Percentiles rank a stretch among this genome's conserved stretches.
These are phyloP conservation scores for Piper longum DNA, from an alignment of 164 flowering plant genomes.

Conservation along the genomic window DNA sequence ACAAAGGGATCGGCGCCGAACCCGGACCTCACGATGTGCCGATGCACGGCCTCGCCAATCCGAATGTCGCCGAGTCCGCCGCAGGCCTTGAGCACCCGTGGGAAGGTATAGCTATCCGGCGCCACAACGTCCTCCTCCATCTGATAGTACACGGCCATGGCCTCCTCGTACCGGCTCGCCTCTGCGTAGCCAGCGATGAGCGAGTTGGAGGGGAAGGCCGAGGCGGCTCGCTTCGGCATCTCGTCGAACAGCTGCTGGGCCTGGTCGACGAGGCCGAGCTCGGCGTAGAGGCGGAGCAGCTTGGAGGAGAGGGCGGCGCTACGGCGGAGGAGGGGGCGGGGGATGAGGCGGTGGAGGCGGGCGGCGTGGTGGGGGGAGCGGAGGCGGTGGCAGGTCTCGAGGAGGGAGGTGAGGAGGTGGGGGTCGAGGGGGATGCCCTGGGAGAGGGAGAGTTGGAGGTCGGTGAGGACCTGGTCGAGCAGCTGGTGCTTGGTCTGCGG, in stretches of 20 bases:
- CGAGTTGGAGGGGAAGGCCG: slow-evolving; percentile 68
- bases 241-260: slow-evolving; percentile 79
- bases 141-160: slow-evolving; percentile 64
- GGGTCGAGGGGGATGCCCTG: slow-evolving; percentile 41
- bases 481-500: slow-evolving; percentile 44
- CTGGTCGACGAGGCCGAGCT: slow-evolving; percentile 28
- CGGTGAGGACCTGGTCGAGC: slow-evolving; percentile 37
- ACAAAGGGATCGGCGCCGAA: slow-evolving; percentile 43
- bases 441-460: slow-evolving; percentile 34
- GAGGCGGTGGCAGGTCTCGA: slow-evolving; percentile 57
- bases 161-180: slow-evolving; percentile 53
- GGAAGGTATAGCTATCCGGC: slow-evolving; percentile 74
- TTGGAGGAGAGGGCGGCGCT: slow-evolving; percentile 50
- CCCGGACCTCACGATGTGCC: slow-evolving; percentile 49
- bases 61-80: slow-evolving; percentile 51
- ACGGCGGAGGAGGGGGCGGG: slow-evolving; percentile 31
- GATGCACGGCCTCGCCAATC: slow-evolving; percentile 61
- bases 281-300: slow-evolving; percentile 52
- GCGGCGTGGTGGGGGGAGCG: slow-evolving; percentile 37
- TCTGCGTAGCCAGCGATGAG: slow-evolving; percentile 75
- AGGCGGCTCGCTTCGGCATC: slow-evolving; percentile 36
- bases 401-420: slow-evolving; percentile 46
- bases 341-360: slow-evolving; percentile 49
- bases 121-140: slow-evolving; percentile 74
- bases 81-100: slow-evolving; percentile 75